Conservation (phyloP, 495 filamentous ascomycete genomes). For the Podospora pseudopauciseta region DNA sequence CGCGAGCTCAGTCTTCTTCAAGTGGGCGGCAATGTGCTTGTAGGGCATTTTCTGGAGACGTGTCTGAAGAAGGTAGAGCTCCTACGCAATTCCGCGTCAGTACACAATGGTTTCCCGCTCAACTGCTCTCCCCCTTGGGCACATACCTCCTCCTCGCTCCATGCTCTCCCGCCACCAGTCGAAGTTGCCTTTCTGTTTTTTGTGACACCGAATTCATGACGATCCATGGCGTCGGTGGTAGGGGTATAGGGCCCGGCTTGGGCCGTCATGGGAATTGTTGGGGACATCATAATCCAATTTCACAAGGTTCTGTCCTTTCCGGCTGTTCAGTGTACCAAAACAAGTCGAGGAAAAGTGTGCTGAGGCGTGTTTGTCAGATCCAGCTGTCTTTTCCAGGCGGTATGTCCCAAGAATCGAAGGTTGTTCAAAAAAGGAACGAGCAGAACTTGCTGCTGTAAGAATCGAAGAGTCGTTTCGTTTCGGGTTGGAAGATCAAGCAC, state of each 20-base stretch:
- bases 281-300: conserved; percentile 38
- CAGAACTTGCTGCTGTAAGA: conserved; percentile 38
- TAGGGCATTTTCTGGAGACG: conserved; percentile 83
- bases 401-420: conserved; percentile 32
- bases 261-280: conserved; percentile 46
- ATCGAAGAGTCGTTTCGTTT: conserved; percentile 31
- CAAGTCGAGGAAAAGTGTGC: not conserved
- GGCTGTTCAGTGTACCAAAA: not conserved
- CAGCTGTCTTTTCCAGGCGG: conserved; percentile 29
- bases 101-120: not conserved
- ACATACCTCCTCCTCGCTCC: conserved; percentile 74
- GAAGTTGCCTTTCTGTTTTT: conserved; percentile 62
- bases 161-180: conserved; percentile 68
- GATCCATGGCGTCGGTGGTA: conserved; percentile 47
- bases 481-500: conserved; percentile 14
- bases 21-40: conserved; percentile 78
- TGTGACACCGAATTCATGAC: conserved; percentile 52
- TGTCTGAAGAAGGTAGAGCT: conserved; percentile 80
- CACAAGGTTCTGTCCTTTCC: conserved; percentile 15
- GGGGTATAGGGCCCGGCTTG: conserved; percentile 41
- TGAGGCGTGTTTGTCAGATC: conserved; percentile 10
- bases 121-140: not conserved
- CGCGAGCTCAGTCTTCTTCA: conserved; percentile 82
- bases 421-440: conserved; percentile 22
- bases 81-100: conserved; percentile 44